Conservation (phyloP, 768 basidiomycete species). For the Butyriboletus loyo region DNA sequence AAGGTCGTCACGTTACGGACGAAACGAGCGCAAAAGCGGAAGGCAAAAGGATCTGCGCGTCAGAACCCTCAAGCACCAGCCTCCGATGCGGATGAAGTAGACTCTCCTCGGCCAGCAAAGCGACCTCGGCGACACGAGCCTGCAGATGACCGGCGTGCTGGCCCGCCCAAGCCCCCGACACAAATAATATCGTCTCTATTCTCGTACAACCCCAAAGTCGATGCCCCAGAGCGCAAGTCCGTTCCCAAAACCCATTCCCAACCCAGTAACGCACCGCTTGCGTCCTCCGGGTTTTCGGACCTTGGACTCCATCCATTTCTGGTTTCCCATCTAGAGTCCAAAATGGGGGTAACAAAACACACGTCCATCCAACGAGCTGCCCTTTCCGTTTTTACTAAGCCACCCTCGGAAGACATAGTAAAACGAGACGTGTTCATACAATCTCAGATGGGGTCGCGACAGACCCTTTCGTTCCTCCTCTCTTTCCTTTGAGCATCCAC, state of each 20-base stretch:
- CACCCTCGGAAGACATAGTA: constrained; percentile 33
- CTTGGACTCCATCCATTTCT: constrained; percentile 84
- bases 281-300: constrained; percentile 71
- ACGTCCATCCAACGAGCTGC: constrained; percentile 85
- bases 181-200: constrained; percentile 90
- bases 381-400: constrained; percentile 57
- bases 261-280: constrained; percentile 83
- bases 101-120: constrained; percentile 43
- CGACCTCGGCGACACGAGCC: constrained; percentile 36
- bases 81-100: constrained; percentile 14
- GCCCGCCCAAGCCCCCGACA: constrained; percentile 33
- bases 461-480: constrained; percentile 89
- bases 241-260: constrained; percentile 29
- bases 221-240: constrained; percentile 34
- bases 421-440: constrained; percentile 87
- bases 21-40: constrained; percentile 66
- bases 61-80: constrained; percentile 13
- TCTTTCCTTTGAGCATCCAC: constrained; percentile 82
- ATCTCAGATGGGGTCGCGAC: constrained; percentile 96
- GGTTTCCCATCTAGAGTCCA: constrained; percentile 68
- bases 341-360: constrained; percentile 81
- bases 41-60: constrained; percentile 34
- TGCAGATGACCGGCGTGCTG: constrained; percentile 16
- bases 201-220: constrained; percentile 73
- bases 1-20: constrained; percentile 57